Base-by-base conservation (phyloP, 805 yeast species). In the Cyberlindnera bimundalis region DNA sequence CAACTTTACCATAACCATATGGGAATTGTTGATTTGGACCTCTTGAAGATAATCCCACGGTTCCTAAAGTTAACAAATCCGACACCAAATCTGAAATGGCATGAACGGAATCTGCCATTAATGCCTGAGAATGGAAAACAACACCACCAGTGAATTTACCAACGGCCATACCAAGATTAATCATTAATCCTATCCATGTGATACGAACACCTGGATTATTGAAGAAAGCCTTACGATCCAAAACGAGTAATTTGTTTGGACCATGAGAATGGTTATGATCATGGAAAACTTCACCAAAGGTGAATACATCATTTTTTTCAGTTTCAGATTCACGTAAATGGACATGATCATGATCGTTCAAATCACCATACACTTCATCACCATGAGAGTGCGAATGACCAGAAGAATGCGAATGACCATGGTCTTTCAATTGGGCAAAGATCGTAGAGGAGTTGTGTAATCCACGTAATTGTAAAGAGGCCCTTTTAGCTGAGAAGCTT, bases 21-120 rank as follows among this genome's bases (percentile, higher is more conserved):
- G 99, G 98, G 57, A 78, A 93, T 17, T 60, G 52, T 4, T 64
- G 56, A 24, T 75, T 73, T 10, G 90, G 83, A 7, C 74, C 65
- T 50, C 77, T 78, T 10, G 71, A 62, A 5, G 95, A 81, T 36
- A 84, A 78, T 24, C 85, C 80, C 15, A 93, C 96, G 1, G 98
- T 91, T 5, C 89, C 81, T 42, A 93, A 68, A 0, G 99, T 93
- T 49, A 93, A 66, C 33, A 91, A 75, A 61, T 93, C 99, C 8
- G 96, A 85, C 13, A 93, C 75, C 66, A 91, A 70, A 63, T 93
- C 99, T 34, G 95, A 81, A 16, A 87, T 72, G 0, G 98, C 91
- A 65, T 93, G 99, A 21, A 89, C 81, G 1, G 97, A 90, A 63
- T 93, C 99, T 1, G 99, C 99, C 36, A 90, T 60, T 42, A 93